Evolutionary conservation across 352 stramenopile genomes (phyloP), one percentile per base, ranked within the genome.

Genomic region (Globisporangium cederbergense): DNA sequence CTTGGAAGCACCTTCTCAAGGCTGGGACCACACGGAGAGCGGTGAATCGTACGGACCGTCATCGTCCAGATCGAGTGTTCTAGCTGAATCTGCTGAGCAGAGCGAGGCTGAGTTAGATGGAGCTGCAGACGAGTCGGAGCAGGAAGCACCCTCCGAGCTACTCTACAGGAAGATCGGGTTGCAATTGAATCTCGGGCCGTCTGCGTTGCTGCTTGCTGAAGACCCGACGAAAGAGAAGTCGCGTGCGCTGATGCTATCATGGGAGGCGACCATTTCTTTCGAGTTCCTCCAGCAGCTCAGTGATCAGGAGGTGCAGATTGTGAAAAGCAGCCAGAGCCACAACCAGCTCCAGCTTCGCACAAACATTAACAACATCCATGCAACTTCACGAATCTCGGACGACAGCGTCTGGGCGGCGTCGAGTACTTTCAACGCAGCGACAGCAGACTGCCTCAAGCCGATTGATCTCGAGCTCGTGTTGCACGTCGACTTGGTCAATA

Each of bases 211-310:
- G 22, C 72, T 95, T 9, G 85, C 93, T 0, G 86, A 95, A 66
- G 77, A 95, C 40, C 81, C 78, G 20, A 74, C 77, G 40, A 90
- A 87, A 40, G 66, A 76, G 0, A 78, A 86, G 42, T 95, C 86
- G 22, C 81, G 86, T 32, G 82, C 86, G 4, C 71, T 95, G 40
- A 86, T 90, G 74, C 71, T 95, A n/a, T 92, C 84, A 10, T 95
- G 86, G 86, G 82, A 93, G 62, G 75, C 83, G 2, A 76, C 66
- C 7, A 55, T 95, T 18, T 79, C 72, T 18, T 59, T 92, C 0
- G 86, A 91, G 34, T 87, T 89, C 59, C 58, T 93, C 0, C 74
- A 63, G 28, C 76, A 81, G 57, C 71, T 75, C 38, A 14, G 34
- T 18, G 62, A 68, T 62, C 46, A 75, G 57, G 40, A 75, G 55